phyloP scores from a whole-genome alignment of 2,329 filamentous ascomycete species.

The Paecilomyces variotii region DNA sequence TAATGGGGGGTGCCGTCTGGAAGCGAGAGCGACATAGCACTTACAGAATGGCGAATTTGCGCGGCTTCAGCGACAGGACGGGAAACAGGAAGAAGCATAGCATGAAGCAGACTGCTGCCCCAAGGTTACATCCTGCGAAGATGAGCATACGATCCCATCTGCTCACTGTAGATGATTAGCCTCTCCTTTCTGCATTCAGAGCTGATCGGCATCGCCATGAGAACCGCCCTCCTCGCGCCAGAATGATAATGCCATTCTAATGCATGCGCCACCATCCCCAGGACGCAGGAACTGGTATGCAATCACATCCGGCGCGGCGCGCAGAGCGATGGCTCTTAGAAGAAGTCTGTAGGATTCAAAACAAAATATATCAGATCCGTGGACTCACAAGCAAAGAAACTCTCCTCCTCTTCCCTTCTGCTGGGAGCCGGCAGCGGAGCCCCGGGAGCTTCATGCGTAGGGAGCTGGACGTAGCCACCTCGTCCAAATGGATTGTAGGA shows the following conservation, averaged over 20 bases:
- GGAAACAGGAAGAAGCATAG: conserved; percentile 85
- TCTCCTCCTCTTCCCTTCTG: conserved; percentile 88
- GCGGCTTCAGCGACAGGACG: conserved; percentile 67
- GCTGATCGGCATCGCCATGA: background rate
- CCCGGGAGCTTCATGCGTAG: conserved; percentile 72
- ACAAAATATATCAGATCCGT: background rate
- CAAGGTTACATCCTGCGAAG: conserved; percentile 85
- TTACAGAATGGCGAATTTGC: conserved; percentile 97
- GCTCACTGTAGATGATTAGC: conserved; percentile 58
- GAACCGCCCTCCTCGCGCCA: background rate
- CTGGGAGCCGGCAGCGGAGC: conserved; percentile 78
- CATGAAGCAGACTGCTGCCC: conserved; percentile 83
- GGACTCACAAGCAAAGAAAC: conserved; percentile 86
- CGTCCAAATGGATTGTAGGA: conserved; percentile 79
- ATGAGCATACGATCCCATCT: conserved; percentile 93
- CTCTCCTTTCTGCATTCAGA: background rate
- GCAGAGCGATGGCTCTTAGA: conserved; percentile 8
- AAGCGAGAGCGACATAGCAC: conserved; percentile 37
- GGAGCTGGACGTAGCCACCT: conserved; percentile 82
- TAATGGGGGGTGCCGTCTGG: background rate
- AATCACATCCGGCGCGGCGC: conserved; percentile 24
- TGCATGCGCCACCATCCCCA: conserved; percentile 18
- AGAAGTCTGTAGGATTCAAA: background rate
- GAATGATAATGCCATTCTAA: conserved; percentile 7
- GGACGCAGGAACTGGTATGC: conserved; percentile 31